These are phyloP conservation scores for Hypoxylon fuscum DNA, from an alignment of 495 filamentous ascomycete species.

Conservation along the genomic window DNA sequence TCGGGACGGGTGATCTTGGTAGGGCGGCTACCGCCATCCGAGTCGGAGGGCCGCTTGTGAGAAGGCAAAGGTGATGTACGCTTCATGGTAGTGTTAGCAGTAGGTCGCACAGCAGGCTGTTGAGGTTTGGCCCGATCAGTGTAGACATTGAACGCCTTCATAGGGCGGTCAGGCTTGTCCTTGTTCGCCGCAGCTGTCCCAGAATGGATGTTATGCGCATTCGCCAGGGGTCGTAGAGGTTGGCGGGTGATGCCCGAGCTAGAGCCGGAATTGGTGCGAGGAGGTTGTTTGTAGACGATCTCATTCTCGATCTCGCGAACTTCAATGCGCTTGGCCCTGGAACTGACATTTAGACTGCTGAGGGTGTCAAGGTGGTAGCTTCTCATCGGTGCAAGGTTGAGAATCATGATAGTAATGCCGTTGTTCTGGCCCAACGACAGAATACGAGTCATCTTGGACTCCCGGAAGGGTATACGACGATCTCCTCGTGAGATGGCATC, in stretches of 20 bases:
- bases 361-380: constrained; percentile 95
- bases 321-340: constrained; percentile 95
- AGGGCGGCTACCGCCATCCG: constrained; percentile 45
- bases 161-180: constrained; percentile 72
- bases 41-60: constrained; percentile 57
- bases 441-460: constrained; percentile 98
- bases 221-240: constrained; percentile 77
- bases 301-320: constrained; percentile 94
- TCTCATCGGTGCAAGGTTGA: constrained; percentile 86
- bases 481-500: constrained; percentile 81
- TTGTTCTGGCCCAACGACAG: constrained; percentile 94
- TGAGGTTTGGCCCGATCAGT: constrained; percentile 70
- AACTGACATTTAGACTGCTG: constrained; percentile 93
- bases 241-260: constrained; percentile 68
- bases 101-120: constrained; percentile 31
- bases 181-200: constrained; percentile 50
- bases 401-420: constrained; percentile 93
- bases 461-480: constrained; percentile 87
- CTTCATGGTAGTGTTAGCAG: constrained; percentile 49
- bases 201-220: constrained; percentile 67
- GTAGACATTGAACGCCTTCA: constrained; percentile 84
- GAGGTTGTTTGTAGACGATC: constrained; percentile 78
- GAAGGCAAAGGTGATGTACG: constrained; percentile 46
- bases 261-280: constrained; percentile 60
- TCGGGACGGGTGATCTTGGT: constrained; percentile 55